Evolutionary conservation across 2,329 filamentous ascomycete genomes (phyloP).

Genomic region (Xylariaceae sp.): DNA sequence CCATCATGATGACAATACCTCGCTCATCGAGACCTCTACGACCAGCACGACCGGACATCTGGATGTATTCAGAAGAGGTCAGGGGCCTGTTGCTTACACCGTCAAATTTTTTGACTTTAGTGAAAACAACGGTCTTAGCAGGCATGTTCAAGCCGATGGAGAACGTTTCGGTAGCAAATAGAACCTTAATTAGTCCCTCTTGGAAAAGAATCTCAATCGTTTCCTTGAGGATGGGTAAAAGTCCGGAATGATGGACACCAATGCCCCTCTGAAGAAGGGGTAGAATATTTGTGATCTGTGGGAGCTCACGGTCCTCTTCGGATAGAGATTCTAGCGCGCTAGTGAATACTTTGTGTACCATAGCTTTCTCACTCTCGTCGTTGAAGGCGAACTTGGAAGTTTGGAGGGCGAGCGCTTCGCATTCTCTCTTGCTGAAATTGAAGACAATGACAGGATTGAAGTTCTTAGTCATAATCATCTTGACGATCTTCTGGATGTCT

Average conservation of each 20-base stretch:
- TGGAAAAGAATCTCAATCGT: conserved; percentile 99
- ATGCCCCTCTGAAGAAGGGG: conserved; percentile 88
- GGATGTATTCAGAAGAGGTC: conserved; percentile 93
- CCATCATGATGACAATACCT: conserved; percentile 99
- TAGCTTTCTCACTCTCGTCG: conserved; percentile 88
- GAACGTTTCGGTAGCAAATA: conserved; percentile 98
- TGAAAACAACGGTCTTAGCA: conserved; percentile 98
- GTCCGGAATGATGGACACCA: conserved; percentile 92
- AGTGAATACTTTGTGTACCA: conserved; percentile 91
- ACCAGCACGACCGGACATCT: conserved; percentile 97
- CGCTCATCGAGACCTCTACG: conserved; percentile 95
- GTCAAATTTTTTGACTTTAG: conserved; percentile 92
- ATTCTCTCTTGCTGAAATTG: conserved; percentile 98
- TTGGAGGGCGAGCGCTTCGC: conserved; percentile 82
- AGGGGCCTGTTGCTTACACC: conserved; percentile 76
- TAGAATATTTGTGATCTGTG: conserved; percentile 86
- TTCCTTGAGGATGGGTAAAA: conserved; percentile 94
- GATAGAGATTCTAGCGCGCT: conserved; percentile 91
- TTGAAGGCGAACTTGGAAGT: conserved; percentile 91
- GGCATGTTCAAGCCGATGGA: conserved; percentile 99
- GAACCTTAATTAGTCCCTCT: conserved; percentile 93
- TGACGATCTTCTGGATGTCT: conserved; percentile 96
- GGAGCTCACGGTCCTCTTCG: conserved; percentile 82
- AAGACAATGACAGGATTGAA: conserved; percentile 99
- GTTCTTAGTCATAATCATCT: conserved; percentile 97